These are phyloP conservation scores for Coniosporium apollinis DNA, from an alignment of 495 filamentous ascomycete genomes.

Conservation along the genomic window DNA sequence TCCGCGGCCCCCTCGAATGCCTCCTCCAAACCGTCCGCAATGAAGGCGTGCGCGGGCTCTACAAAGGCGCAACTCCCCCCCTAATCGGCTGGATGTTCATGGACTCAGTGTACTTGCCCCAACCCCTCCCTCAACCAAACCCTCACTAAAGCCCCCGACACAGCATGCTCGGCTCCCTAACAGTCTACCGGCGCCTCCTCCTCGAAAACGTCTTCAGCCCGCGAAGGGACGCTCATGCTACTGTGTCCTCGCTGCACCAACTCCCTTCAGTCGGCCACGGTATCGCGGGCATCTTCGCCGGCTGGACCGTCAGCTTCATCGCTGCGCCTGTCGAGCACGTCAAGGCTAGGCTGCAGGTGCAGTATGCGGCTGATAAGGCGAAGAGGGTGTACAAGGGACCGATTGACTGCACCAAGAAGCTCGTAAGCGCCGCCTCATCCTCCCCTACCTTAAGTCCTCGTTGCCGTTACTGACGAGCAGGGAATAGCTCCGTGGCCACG, in stretches of 20 bases:
- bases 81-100: slow-evolving; percentile 97
- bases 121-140: too few relatives aligned
- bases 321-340: slow-evolving; percentile 91
- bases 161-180: slow-evolving; percentile 81
- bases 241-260: slow-evolving; percentile 11
- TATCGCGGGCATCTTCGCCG: slow-evolving; percentile 72
- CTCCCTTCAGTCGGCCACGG: slow-evolving; percentile 70
- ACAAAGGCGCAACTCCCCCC: slow-evolving; percentile 84
- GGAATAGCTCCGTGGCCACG: slow-evolving; percentile 38
- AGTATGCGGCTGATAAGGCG: slow-evolving; percentile 62
- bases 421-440: slow-evolving; percentile 41
- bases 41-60: slow-evolving; percentile 63
- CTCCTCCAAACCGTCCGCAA: slow-evolving; percentile 61
- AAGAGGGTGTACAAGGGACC: slow-evolving; percentile 70
- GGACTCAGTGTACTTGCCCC: slow-evolving; percentile 63
- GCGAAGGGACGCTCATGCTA: slow-evolving; percentile 1
- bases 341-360: slow-evolving; percentile 85
- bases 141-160: not conserved
- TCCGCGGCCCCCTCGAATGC: slow-evolving; percentile 77
- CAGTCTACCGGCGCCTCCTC: slow-evolving; percentile 69
- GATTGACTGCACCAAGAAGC: slow-evolving; percentile 60
- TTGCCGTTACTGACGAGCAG: not conserved
- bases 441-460: not conserved
- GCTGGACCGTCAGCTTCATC: slow-evolving; percentile 78
- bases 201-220: slow-evolving; percentile 59